Base-by-base conservation (phyloP, 345 rosid species). In the Arabis alpina region DNA sequence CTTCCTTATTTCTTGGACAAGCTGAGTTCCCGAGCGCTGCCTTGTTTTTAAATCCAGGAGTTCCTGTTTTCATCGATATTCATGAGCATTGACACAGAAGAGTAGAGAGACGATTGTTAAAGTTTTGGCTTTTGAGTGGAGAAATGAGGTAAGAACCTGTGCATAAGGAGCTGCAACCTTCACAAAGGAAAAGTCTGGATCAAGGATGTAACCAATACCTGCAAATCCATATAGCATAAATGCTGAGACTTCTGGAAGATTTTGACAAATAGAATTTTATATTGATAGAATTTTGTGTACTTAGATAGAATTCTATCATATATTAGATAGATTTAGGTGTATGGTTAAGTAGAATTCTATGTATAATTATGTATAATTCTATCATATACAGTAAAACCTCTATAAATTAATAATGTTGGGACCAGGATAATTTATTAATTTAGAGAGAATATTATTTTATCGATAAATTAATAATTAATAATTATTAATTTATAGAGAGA, bases 151-250 rank as follows among this genome's bases (percentile, higher is more conserved):
- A 50, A 27, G 37, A 74, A 87, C 96, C 97, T 91, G 97, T 1
- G 92, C 96, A 64, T 93, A 93, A 51, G 98, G 98, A 66, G 97
- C 94, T 3, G 98, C 96, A 74, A 89, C 83, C 79, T 85, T 91
- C 55, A 68, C 92, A 16, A 93, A 91, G 67, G 97, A 87, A 70
- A 93, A 93, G 57, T 93, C 60, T 5, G 97, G 90, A 82, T 89
- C 87, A 40, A 94, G 97, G 28, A 57, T 84, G 84, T 86, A 83
- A 15, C 97, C 97, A 2, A 94, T 83, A 74, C 98, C 98, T 93
- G 86, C 42, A 82, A 78, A 61, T 13, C 13, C 50, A 74, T 12
- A 27, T 37, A 23, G 42, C 43, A 62, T 52, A 48, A 40, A 6
- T 27, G 51, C 25, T 41, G 55, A 61, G 45, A n/a, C 9, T 47